Base-by-base conservation (phyloP, 306 rosid genomes). In the Malus sieversii region DNA sequence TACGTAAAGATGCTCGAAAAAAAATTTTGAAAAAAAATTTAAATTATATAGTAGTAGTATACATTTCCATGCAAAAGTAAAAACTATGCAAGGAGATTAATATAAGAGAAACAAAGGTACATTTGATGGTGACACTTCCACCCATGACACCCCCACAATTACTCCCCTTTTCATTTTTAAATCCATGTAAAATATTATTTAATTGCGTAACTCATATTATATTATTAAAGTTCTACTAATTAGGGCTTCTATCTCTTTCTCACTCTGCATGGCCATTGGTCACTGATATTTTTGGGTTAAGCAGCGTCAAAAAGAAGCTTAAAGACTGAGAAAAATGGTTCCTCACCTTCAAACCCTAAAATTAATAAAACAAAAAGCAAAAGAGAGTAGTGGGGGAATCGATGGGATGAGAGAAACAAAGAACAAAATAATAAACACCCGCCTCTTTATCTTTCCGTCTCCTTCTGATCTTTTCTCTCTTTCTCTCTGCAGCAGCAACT, bases 81-180 rank as follows among this genome's bases (percentile, higher is more conserved):
- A 68, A 74, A 68, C 75, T 71, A 81, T 78, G 81, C 52, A 46
- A 35, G 84, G 77, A 84, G 23, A 22, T 22, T 22, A 22, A 22
- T 22, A 85, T 82, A 53, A 58, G 79, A 82, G 88, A 88, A 82
- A 84, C 85, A 87, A 87, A 82, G 93, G 86, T 78, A 77, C 86
- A 70, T 81, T 68, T 87, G 97, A 92, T 77, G 71, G 91, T 71
- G 96, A 92, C 88, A 71, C 90, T 84, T 88, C 96, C 96, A 92
- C 90, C 93, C 82, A 84, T 66, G 84, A 60, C 83, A 80, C 90
- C 91, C 80, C 90, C 89, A 86, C 79, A 84, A 87, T 78, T 82
- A 82, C 80, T 81, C 75, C 35, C 88, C 83, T 84, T 90, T 87
- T 69, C 66, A 71, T 88, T 85, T 84, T 77, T 63, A 74, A 74